phyloP scores from a whole-genome alignment of 805 yeast species.

The Kuraishia borneana region DNA sequence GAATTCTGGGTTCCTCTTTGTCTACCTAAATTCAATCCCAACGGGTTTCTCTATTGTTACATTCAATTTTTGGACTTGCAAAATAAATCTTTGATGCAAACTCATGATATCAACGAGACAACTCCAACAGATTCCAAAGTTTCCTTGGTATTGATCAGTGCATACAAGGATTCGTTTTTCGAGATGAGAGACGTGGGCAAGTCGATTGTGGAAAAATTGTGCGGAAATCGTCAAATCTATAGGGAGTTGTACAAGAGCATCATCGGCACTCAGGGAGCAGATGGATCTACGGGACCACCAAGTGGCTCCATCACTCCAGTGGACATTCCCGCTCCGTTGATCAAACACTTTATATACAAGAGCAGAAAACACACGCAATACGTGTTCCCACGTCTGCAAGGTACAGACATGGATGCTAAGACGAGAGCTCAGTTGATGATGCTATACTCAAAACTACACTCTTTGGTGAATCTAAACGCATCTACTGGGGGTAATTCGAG shows the following conservation, averaged over 20 bases:
- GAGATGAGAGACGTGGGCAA: slow-evolving; percentile 55
- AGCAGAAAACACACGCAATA: slow-evolving; percentile 59
- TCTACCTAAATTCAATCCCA: slow-evolving; percentile 78
- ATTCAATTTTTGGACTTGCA: slow-evolving; percentile 45
- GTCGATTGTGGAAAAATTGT: slow-evolving; percentile 32
- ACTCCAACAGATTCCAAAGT: slow-evolving; percentile 14
- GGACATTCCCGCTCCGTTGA: slow-evolving; percentile 43
- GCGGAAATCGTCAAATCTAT: slow-evolving; percentile 21
- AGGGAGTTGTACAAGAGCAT: slow-evolving; percentile 16
- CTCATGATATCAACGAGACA: slow-evolving; percentile 14
- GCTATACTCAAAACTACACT: slow-evolving; percentile 15
- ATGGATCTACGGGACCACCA: slow-evolving; percentile 16
- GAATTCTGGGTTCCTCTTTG: slow-evolving; percentile 94
- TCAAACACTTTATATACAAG: slow-evolving; percentile 77
- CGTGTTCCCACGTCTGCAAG: slow-evolving; percentile 18
- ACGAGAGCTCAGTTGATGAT: slow-evolving; percentile 13
- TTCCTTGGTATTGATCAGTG: slow-evolving; percentile 39
- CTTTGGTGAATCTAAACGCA: slow-evolving; percentile 8
- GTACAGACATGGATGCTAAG: slow-evolving; percentile 6
- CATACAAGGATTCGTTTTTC: slow-evolving; percentile 71
- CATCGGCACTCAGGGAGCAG: slow-evolving; percentile 17
- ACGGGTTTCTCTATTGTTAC: slow-evolving; percentile 79
- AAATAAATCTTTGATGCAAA: slow-evolving; percentile 16
- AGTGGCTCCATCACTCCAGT: slow-evolving; percentile 31
- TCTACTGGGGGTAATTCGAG: slow-evolving; percentile 2